phyloP scores from a whole-genome alignment of 2,329 filamentous ascomycete species.

The Trichoderma sp. region DNA sequence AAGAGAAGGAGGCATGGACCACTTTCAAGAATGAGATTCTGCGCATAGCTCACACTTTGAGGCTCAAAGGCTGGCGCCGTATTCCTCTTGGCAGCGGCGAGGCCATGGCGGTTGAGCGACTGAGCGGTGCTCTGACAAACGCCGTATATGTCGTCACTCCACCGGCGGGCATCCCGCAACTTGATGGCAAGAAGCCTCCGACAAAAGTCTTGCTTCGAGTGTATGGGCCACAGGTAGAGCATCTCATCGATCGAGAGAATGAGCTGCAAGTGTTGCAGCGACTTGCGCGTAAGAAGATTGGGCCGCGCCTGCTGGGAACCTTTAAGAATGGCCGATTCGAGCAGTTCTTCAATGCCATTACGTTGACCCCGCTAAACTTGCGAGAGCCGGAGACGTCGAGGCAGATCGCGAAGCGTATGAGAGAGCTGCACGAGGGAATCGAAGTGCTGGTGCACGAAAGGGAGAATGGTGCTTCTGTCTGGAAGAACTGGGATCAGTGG shows the following conservation, averaged over 20 bases:
- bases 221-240: constrained; percentile 93
- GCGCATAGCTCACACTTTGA: constrained; percentile 83
- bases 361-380: constrained; percentile 76
- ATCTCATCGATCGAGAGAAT: constrained; percentile 90
- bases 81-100: constrained; percentile 74
- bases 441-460: constrained; percentile 80
- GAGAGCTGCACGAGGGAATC: constrained; percentile 91
- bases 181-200: constrained; percentile 51
- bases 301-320: constrained; percentile 85
- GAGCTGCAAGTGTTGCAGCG: constrained; percentile 86
- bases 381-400: constrained; percentile 81
- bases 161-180: constrained; percentile 61
- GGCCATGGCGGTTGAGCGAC: constrained; percentile 69
- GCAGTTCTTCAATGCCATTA: constrained; percentile 84
- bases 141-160: constrained; percentile 94
- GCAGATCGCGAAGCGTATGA: constrained; percentile 96
- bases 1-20: constrained; percentile 78
- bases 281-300: constrained; percentile 88
- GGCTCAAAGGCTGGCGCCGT: constrained; percentile 87
- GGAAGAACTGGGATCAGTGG: constrained; percentile 96
- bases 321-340: constrained; percentile 96
- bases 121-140: constrained; percentile 93
- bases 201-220: constrained; percentile 83
- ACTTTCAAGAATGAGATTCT: constrained; percentile 91
- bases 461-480: constrained; percentile 78